Percentiles rank a stretch among this genome's conserved stretches.
phyloP scores from a whole-genome alignment of 179 eudicot genomes.

The Patellifolia procumbens region DNA sequence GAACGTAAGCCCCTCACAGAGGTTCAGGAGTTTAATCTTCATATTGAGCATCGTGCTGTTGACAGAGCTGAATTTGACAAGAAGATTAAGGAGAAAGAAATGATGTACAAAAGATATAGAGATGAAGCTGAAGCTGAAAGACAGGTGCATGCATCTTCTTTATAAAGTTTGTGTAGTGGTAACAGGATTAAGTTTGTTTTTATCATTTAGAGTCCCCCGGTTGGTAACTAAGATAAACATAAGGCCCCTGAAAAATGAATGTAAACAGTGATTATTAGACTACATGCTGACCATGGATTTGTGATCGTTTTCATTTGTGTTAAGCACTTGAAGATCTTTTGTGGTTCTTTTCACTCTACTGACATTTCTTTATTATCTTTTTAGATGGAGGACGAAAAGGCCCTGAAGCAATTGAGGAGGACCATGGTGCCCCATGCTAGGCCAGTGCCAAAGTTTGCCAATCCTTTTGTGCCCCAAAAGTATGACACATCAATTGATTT shows the following conservation, averaged over 20 bases:
- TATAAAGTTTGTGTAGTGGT: too few species aligned
- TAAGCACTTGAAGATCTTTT: too few species aligned
- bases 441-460: slow-evolving; percentile 75
- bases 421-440: slow-evolving; percentile 91
- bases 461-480: slow-evolving; percentile 86
- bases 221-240: too few species aligned
- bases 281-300: too few species aligned
- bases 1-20: slow-evolving; percentile 84
- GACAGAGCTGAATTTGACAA: slow-evolving; percentile 92
- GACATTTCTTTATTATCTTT: background rate
- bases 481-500: slow-evolving; percentile 28
- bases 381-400: slow-evolving; percentile 98
- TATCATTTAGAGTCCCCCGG: too few species aligned
- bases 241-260: too few species aligned
- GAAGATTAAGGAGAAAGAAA: slow-evolving; percentile 88
- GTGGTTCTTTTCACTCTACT: background rate
- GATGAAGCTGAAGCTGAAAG: slow-evolving; percentile 88
- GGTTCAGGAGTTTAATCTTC: slow-evolving; percentile 81
- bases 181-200: too few species aligned
- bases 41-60: slow-evolving; percentile 68
- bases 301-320: too few species aligned
- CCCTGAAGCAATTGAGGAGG: slow-evolving; percentile 87
- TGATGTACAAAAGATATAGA: slow-evolving; percentile 84
- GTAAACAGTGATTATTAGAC: too few species aligned
- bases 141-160: slow-evolving; percentile 22